Conservation (phyloP, 345 rosid genomes). For the Dipteronia dyeriana region DNA sequence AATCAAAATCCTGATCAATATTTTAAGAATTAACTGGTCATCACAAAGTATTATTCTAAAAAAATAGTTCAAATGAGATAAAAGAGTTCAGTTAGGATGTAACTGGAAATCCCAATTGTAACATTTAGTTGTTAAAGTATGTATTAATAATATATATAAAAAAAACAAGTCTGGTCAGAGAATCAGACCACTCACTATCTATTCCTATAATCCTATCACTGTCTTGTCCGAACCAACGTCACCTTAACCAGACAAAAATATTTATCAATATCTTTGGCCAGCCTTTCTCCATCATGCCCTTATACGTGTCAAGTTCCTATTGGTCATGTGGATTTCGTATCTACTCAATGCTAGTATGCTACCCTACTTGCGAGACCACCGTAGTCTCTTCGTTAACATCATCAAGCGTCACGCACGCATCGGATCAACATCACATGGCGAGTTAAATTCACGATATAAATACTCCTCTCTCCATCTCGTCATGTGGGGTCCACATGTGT, state of each 20-base stretch:
- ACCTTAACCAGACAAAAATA: conserved; percentile 27
- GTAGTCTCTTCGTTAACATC: conserved; percentile 26
- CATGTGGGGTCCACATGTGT: conserved; percentile 8
- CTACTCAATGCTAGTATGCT: conserved; percentile 19
- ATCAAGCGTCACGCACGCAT: background rate
- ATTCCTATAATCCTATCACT: conserved; percentile 7
- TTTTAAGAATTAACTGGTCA: too few species aligned
- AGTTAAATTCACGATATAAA: background rate
- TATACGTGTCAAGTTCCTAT: conserved; percentile 19
- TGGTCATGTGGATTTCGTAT: conserved; percentile 27
- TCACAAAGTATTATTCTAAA: too few species aligned
- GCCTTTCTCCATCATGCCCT: background rate
- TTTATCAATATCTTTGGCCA: conserved; percentile 13
- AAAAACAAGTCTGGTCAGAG: conserved; percentile 7
- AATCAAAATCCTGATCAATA: too few species aligned
- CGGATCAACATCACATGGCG: conserved; percentile 20
- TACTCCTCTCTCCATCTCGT: background rate
- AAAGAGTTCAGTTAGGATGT: background rate
- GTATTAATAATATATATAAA: background rate
- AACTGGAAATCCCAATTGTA: background rate
- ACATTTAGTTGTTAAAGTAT: background rate
- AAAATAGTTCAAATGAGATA: too few species aligned
- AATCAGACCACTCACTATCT: conserved; percentile 24
- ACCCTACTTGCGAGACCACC: conserved; percentile 35
- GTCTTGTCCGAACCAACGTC: conserved; percentile 39